A percentile compares a stretch with the other conserved stretches of the same genome.
Conservation (phyloP, 169 alveolate genomes). For the Cryptosporidium canis region DNA sequence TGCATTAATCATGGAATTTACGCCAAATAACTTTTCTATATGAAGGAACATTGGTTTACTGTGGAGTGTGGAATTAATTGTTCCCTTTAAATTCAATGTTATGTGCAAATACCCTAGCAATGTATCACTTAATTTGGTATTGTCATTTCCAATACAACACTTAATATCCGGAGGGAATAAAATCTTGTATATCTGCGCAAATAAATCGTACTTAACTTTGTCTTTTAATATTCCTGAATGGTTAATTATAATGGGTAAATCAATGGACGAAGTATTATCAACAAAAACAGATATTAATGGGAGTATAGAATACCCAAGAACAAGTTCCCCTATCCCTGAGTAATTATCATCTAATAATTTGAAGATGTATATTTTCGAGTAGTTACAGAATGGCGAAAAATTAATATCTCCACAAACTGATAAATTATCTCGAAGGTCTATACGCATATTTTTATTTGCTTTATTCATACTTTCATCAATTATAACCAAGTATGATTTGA, state of each 20-base stretch:
- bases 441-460: background rate
- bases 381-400: conserved; percentile 43
- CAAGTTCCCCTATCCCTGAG: background rate
- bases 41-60: background rate
- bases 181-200: background rate
- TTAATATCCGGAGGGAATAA: background rate
- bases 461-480: background rate
- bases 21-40: background rate
- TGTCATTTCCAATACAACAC: background rate
- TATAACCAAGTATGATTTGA: background rate
- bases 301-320: conserved; percentile 38
- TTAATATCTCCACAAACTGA: background rate
- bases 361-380: conserved; percentile 1
- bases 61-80: background rate
- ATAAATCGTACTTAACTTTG: background rate
- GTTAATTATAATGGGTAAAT: background rate
- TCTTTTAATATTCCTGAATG: background rate
- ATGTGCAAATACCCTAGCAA: conserved; percentile 1
- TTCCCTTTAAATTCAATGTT: background rate
- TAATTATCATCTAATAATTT: conserved; percentile 27
- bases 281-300: background rate
- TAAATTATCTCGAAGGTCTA: background rate
- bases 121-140: background rate
- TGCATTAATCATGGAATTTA: background rate
- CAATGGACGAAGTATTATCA: background rate